Evolutionary conservation across 2,329 filamentous ascomycete genomes (phyloP), one percentile per base, ranked within the genome.

Genomic region (Phialocephala sp.): DNA sequence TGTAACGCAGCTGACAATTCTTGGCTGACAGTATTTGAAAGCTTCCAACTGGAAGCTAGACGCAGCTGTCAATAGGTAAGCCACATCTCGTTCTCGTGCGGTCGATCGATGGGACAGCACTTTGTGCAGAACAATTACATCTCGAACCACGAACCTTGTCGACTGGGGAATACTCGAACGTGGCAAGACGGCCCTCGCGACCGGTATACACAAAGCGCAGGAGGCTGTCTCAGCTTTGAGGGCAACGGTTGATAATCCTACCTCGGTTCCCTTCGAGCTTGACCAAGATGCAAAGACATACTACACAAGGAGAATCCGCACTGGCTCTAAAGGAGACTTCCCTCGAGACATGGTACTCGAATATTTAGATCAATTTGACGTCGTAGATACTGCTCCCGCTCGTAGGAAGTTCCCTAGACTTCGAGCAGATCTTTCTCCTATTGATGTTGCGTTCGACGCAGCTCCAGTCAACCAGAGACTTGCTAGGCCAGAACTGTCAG

Each of bases 51-150:
- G 76, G 76, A 78, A 78, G 64, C 62, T 79, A 37, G 78, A 79
- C 20, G 63, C 72, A 57, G 77, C 78, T 62, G 73, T 74, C 63
- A 77, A 80, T 67, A 78, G 77, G 78, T 80, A 75, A 74, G 77
- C 20, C 37, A 60, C 27, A 32, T 32, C 24, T 54, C n/a, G 14
- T 54, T 32, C 18, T 35, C 18, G 24, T 3, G 11, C 4, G 8
- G 2, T 18, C 27, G 22, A 35, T 54, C 24, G 50, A 4, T 50
- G n/a, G n/a, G 45, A n/a, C 41, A 50, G 45, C 11, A 20, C 45
- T 22, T 11, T 18, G n/a, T 50, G 1, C 45, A 22, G 45, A 12
- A 50, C 20, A 12, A 50, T 6, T n/a, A 50, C n/a, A 12, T 24
- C 4, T 50, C 20, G n/a, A 43, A 50, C n/a, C 22, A 24, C 20